These are phyloP conservation scores for Globisporangium emineosum DNA, from an alignment of 352 stramenopile genomes.

Conservation along the genomic window DNA sequence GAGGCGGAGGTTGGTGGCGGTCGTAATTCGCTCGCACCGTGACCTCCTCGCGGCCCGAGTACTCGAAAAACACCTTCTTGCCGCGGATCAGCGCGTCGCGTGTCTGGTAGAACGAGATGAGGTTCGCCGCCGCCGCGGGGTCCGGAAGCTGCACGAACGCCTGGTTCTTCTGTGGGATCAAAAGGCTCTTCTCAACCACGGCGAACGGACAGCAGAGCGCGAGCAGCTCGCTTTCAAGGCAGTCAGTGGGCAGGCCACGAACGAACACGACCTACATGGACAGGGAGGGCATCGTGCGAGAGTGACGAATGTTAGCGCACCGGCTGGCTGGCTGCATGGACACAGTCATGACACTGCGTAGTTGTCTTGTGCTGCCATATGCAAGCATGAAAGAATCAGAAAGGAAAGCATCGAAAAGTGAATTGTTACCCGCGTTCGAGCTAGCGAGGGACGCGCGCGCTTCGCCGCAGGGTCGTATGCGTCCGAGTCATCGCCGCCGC, in stretches of 20 bases:
- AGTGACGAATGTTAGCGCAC: neutral
- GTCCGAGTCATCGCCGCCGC: conserved; percentile 13
- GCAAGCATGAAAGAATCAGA: conserved; percentile 14
- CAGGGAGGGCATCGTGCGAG: neutral
- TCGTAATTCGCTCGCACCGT: conserved; percentile 25
- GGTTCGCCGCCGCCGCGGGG: conserved; percentile 53
- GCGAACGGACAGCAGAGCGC: conserved; percentile 80
- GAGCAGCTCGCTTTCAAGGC: conserved; percentile 79
- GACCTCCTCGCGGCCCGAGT: conserved; percentile 66
- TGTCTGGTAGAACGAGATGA: conserved; percentile 78
- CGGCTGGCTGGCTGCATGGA: neutral
- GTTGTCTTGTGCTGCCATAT: neutral
- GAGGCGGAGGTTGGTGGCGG: neutral
- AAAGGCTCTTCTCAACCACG: conserved; percentile 73
- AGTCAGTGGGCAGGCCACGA: conserved; percentile 68
- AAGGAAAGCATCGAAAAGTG: conserved; percentile 1
- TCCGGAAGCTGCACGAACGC: conserved; percentile 82
- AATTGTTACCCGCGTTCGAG: conserved; percentile 46
- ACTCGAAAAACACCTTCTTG: conserved; percentile 81
- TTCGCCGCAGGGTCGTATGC: conserved; percentile 32
- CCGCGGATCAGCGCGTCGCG: conserved; percentile 71
- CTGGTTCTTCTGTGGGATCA: conserved; percentile 73
- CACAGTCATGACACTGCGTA: neutral
- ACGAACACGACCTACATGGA: conserved; percentile 66
- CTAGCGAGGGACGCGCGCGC: conserved; percentile 32